Conservation (phyloP, 2,329 filamentous ascomycete genomes). For the Monilinia polystroma region DNA sequence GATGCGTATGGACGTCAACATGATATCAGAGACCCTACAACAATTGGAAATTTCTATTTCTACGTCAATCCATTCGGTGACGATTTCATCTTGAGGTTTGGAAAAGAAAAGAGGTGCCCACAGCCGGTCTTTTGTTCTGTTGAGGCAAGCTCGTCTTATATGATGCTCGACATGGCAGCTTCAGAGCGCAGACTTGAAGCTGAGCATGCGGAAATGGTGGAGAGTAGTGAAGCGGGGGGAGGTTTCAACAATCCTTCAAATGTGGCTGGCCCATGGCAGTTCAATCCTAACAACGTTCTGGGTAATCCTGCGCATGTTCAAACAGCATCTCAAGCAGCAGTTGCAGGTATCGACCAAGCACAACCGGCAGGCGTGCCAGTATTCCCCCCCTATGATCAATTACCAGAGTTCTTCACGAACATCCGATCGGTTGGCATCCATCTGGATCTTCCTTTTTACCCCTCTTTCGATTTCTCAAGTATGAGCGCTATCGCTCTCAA, state of each 20-base stretch:
- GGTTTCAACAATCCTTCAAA: background rate
- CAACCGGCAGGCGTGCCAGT: background rate
- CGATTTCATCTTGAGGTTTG: constrained; percentile 13
- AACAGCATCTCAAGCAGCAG: background rate
- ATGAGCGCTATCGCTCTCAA: background rate
- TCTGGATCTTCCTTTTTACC: background rate
- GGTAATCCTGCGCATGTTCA: background rate
- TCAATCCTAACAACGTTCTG: background rate
- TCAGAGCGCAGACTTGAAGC: background rate
- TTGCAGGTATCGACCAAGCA: accelerated
- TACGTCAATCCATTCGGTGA: background rate
- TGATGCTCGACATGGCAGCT: background rate
- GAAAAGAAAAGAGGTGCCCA: background rate
- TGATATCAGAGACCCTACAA: background rate
- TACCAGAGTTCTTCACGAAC: constrained; percentile 10
- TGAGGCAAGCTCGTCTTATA: background rate
- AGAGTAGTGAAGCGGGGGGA: background rate
- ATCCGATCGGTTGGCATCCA: constrained; percentile 13
- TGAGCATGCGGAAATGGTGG: accelerated
- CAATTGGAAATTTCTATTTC: background rate
- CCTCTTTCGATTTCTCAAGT: background rate
- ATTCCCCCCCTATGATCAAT: background rate
- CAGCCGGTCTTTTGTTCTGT: background rate
- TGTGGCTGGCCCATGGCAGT: background rate
- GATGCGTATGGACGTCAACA: background rate